Percentiles rank a stretch among this genome's conserved stretches.
Evolutionary conservation across 306 rosid genomes (phyloP).

Genomic region (Dalbergia cochinchinensis): DNA sequence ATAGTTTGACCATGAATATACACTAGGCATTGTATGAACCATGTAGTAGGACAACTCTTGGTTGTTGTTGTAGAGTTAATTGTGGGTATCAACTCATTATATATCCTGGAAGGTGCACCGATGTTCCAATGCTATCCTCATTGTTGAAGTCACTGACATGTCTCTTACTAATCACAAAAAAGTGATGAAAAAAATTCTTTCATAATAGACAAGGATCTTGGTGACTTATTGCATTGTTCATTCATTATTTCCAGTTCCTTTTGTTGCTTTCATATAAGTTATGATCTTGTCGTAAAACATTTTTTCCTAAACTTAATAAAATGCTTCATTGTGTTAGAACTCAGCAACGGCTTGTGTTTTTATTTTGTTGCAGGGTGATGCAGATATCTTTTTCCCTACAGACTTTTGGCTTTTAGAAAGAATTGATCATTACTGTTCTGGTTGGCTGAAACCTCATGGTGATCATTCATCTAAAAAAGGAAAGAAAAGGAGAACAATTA

Average conservation of each 20-base stretch:
- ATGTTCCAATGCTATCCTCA: neutral
- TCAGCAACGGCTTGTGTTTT: slow-evolving; percentile 18
- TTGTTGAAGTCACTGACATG: neutral
- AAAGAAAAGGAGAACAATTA: slow-evolving; percentile 88
- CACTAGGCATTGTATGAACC: too few relatives aligned
- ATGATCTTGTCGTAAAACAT: slow-evolving; percentile 10
- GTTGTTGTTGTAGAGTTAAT: too few relatives aligned
- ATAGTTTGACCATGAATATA: too few relatives aligned
- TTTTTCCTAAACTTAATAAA: slow-evolving; percentile 27
- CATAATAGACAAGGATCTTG: neutral
- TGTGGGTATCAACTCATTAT: neutral
- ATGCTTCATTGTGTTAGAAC: slow-evolving; percentile 10
- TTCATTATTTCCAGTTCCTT: neutral
- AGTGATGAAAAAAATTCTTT: neutral
- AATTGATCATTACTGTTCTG: slow-evolving; percentile 92
- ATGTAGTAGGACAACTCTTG: too few relatives aligned
- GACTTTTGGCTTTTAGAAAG: slow-evolving; percentile 89
- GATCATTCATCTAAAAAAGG: slow-evolving; percentile 70
- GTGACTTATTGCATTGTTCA: neutral
- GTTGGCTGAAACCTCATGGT: slow-evolving; percentile 66
- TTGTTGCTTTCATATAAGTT: slow-evolving; percentile 19
- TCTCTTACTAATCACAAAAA: neutral
- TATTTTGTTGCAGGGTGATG: slow-evolving; percentile 80
- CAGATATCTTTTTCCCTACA: slow-evolving; percentile 94
- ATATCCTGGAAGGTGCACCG: neutral